These are phyloP conservation scores for Eutrema japonicum DNA, from an alignment of 345 rosid genomes.

Conservation along the genomic window DNA sequence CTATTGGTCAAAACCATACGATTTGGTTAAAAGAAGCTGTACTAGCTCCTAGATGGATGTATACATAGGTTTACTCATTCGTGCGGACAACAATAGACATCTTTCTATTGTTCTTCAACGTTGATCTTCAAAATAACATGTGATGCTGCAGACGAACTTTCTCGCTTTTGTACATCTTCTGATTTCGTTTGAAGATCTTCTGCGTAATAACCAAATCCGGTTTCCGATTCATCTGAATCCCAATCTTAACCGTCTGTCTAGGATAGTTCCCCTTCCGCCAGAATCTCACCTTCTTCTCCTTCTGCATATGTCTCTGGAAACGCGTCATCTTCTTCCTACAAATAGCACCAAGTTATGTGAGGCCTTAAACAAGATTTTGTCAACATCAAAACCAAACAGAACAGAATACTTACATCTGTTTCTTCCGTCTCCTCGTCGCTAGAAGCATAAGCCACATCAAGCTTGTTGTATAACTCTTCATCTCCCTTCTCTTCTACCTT, in stretches of 20 bases:
- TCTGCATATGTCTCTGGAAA: slow-evolving; percentile 49
- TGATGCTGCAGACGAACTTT: slow-evolving; percentile 7
- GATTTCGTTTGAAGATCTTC: slow-evolving; percentile 17
- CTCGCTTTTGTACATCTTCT: slow-evolving; percentile 15
- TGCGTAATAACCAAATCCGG: too few species aligned
- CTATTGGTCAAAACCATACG: too few species aligned
- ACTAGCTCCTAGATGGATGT: neutral
- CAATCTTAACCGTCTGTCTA: slow-evolving; percentile 20
- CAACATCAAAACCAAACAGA: slow-evolving; percentile 7
- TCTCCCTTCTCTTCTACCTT: slow-evolving; percentile 60
- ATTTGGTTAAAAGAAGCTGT: too few species aligned
- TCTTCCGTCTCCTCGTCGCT: slow-evolving; percentile 65
- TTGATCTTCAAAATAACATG: neutral
- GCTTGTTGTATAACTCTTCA: slow-evolving; percentile 60
- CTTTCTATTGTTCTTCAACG: neutral
- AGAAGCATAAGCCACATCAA: slow-evolving; percentile 68
- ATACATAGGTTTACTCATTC: neutral
- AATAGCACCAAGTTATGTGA: slow-evolving; percentile 23
- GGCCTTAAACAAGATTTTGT: slow-evolving; percentile 5
- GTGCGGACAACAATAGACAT: neutral
- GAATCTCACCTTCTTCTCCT: slow-evolving; percentile 34
- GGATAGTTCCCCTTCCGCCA: slow-evolving; percentile 1
- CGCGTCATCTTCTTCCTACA: slow-evolving; percentile 51
- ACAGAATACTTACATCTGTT: slow-evolving; percentile 26
- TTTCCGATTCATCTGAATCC: slow-evolving; percentile 7